A percentile compares a stretch with the other conserved stretches of the same genome.
Evolutionary conservation across 2,329 filamentous ascomycete species (phyloP).

Genomic region (Achaetomium macrosporum): DNA sequence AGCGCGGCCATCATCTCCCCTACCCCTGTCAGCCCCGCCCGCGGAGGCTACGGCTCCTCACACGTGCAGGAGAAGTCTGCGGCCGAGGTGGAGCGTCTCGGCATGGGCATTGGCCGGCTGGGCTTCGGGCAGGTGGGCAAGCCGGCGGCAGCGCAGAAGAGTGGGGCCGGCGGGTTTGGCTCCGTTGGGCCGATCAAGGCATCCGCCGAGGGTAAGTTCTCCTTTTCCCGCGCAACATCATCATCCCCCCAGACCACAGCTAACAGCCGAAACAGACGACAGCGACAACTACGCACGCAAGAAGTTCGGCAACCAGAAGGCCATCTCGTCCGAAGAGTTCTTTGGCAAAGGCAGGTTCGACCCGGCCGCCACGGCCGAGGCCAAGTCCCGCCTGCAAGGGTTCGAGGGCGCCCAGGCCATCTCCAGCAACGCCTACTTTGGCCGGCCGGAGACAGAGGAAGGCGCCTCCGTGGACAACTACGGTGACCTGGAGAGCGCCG

Average conservation of each 20-base stretch:
- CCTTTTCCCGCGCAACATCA: not conserved
- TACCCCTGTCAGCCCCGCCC: conserved; percentile 63
- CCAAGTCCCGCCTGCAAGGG: conserved; percentile 78
- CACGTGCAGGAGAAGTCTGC: conserved; percentile 57
- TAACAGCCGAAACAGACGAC: conserved; percentile 50
- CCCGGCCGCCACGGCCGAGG: conserved; percentile 71
- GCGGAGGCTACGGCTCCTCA: conserved; percentile 54
- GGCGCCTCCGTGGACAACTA: conserved; percentile 59
- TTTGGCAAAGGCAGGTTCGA: conserved; percentile 89
- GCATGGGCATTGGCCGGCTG: conserved; percentile 79
- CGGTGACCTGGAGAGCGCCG: conserved; percentile 84
- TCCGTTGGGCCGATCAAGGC: conserved; percentile 72
- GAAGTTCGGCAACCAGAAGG: conserved; percentile 90
- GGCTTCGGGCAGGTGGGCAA: conserved; percentile 79
- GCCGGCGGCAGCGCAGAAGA: conserved; percentile 48
- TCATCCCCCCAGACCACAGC: not conserved
- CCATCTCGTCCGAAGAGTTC: conserved; percentile 96
- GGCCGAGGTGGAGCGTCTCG: conserved; percentile 79
- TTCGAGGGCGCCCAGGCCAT: conserved; percentile 92
- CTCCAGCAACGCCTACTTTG: conserved; percentile 96
- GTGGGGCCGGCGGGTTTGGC: conserved; percentile 81
- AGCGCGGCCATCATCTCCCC: conserved; percentile 60
- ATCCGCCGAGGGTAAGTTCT: conserved; percentile 55
- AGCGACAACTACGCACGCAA: conserved; percentile 75
- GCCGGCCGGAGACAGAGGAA: conserved; percentile 75